Base-by-base conservation (phyloP, 2,329 filamentous ascomycete genomes). In the Venturia asperata region DNA sequence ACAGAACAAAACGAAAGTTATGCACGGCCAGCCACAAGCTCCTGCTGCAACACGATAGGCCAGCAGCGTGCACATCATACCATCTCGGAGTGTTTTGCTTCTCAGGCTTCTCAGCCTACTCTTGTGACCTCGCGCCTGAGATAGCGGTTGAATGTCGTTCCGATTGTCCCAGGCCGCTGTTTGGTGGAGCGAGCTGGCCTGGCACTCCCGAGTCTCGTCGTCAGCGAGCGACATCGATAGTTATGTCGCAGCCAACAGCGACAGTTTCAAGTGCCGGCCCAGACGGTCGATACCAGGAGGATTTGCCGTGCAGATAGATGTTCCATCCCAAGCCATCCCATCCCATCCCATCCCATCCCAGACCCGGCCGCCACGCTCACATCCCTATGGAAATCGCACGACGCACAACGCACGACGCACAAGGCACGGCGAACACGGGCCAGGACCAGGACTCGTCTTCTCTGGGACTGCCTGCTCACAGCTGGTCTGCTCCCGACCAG, bases 361-460 rank as follows among this genome's bases (percentile, higher is more conserved):
- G n/a, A n/a, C n/a, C n/a, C n/a, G 49, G 24, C 49, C 24, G 24
- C 49, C 49, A 55, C 24, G 49, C 49, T 55, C 49, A 30, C 49
- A 55, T 34, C 24, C 1, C 21, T 27, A 24, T 34, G 49, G 5
- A 9, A 55, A 11, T 52, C 2, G 49, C 49, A 55, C 49, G 17
- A 55, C 6, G 24, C 49, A 55, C 49, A 55, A 34, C 30, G 30
- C 30, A 34, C 30, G 6, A 34, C 30, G 30, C 30, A 34, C 30
- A 34, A 34, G 3, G 30, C 30, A 34, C 30, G 6, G 15, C 49
- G 9, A 30, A 55, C 24, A 55, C 49, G 49, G 49, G 30, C 45
- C 45, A 49, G 45, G 49, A 58, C 52, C 30, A 58, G 52, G 27
- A 34, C 52, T 58, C 15, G 52, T n/a, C 52, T 58, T 21, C 52